phyloP scores from a whole-genome alignment of 495 filamentous ascomycete species.

The Letharia lupina region DNA sequence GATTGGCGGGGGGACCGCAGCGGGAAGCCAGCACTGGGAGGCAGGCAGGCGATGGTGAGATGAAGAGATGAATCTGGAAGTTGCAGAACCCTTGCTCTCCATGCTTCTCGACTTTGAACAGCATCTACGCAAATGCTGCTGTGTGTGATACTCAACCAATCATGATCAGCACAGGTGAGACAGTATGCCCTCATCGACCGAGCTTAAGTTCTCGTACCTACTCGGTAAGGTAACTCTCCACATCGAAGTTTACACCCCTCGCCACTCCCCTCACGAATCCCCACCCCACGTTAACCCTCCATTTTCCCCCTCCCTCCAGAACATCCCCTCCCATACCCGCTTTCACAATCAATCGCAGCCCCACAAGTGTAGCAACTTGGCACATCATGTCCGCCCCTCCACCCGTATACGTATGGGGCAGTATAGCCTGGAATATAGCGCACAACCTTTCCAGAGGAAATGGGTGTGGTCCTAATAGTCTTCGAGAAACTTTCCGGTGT shows the following conservation, averaged over 20 bases:
- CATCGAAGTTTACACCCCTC: constrained; percentile 60
- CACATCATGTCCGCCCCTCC: constrained; percentile 50
- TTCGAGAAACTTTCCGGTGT: constrained; percentile 33
- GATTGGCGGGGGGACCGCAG: no score
- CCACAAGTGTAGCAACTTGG: constrained; percentile 72
- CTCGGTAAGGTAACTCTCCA: constrained; percentile 62
- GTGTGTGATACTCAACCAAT: no score
- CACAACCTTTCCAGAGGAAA: constrained; percentile 83
- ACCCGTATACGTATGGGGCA: constrained; percentile 51
- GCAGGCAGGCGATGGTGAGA: no score
- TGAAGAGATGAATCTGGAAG: no score
- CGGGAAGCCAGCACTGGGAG: no score
- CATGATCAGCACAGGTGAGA: no score
- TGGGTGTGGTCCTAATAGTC: constrained; percentile 44
- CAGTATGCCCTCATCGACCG: no score
- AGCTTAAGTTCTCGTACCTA: constrained; percentile 22
- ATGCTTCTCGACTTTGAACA: no score
- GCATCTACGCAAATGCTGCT: no score
- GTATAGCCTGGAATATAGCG: constrained; percentile 75
- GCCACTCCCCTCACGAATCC: constrained; percentile 58
- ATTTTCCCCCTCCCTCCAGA: constrained; percentile 55
- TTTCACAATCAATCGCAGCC: constrained; percentile 64
- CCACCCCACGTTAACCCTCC: constrained; percentile 69
- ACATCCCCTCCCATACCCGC: constrained; percentile 45
- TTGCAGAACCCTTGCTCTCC: no score